A percentile compares a stretch with the other conserved stretches of the same genome.
Conservation (phyloP, 2,329 filamentous ascomycete species). For the Ophiostoma pallidulum region DNA sequence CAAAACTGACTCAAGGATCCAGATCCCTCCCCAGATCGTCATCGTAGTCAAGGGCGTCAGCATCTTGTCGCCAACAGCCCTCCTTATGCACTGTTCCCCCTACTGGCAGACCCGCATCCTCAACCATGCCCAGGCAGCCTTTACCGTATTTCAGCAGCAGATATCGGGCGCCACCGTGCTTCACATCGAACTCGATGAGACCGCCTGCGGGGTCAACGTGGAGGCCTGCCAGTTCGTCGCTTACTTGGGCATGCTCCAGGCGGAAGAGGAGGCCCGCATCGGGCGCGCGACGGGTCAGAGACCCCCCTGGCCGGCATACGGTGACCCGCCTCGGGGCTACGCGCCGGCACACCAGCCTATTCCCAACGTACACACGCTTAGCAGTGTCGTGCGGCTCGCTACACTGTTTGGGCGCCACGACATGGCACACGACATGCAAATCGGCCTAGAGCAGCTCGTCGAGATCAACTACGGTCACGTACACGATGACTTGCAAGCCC, state of each 20-base stretch:
- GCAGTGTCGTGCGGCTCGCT: neutral
- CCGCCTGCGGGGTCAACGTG: neutral
- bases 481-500: neutral
- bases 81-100: neutral
- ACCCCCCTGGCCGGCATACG: neutral
- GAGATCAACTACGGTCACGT: neutral
- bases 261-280: neutral
- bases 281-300: neutral
- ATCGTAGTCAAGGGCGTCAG: neutral
- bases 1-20: neutral
- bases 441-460: neutral
- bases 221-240: neutral
- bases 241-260: slow-evolving; percentile 1
- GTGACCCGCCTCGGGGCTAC: neutral
- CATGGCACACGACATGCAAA: neutral
- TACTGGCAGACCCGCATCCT: neutral
- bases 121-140: neutral
- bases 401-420: neutral
- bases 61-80: neutral
- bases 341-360: neutral
- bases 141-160: neutral
- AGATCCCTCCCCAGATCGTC: neutral
- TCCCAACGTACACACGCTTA: neutral
- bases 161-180: neutral
- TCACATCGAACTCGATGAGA: neutral